phyloP scores from a whole-genome alignment of 345 rosid genomes.

The Acer negundo region DNA sequence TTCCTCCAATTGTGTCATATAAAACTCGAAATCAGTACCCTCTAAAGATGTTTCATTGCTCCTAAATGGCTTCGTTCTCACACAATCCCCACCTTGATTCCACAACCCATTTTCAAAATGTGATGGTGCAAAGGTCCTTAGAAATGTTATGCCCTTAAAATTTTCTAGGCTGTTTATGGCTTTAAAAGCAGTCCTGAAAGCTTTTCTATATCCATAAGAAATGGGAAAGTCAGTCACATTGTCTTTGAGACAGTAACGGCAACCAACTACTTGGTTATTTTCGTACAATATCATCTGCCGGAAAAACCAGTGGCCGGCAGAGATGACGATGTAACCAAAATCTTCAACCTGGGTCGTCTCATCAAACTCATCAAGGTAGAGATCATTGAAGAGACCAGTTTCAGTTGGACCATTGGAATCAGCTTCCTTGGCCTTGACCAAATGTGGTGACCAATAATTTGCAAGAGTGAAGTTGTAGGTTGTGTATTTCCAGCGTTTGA shows the following conservation, averaged over 20 bases:
- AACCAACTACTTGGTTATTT: conserved; percentile 31
- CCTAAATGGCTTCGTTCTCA: conserved; percentile 37
- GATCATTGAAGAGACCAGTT: conserved; percentile 30
- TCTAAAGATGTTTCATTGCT: conserved; percentile 16
- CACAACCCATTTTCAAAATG: conserved; percentile 55
- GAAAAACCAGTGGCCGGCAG: conserved; percentile 52
- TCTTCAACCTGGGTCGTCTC: conserved; percentile 28
- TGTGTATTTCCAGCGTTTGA: conserved; percentile 27
- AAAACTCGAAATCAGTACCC: conserved; percentile 25
- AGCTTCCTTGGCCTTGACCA: conserved; percentile 37
- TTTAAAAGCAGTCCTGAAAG: conserved; percentile 28
- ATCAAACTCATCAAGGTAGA: conserved; percentile 45
- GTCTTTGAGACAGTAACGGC: conserved; percentile 34
- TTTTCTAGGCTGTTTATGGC: conserved; percentile 19
- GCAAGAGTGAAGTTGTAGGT: conserved; percentile 43
- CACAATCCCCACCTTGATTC: conserved; percentile 49
- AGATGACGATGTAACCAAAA: conserved; percentile 37
- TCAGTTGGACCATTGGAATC: conserved; percentile 32
- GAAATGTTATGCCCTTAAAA: conserved; percentile 32
- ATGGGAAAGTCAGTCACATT: conserved; percentile 37
- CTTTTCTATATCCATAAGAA: conserved; percentile 43
- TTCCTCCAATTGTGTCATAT: conserved; percentile 42
- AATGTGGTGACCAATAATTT: conserved; percentile 46
- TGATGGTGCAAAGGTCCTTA: conserved; percentile 48
- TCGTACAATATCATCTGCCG: conserved; percentile 41